phyloP scores from a whole-genome alignment of 345 rosid genomes.

The Salix exigua region DNA sequence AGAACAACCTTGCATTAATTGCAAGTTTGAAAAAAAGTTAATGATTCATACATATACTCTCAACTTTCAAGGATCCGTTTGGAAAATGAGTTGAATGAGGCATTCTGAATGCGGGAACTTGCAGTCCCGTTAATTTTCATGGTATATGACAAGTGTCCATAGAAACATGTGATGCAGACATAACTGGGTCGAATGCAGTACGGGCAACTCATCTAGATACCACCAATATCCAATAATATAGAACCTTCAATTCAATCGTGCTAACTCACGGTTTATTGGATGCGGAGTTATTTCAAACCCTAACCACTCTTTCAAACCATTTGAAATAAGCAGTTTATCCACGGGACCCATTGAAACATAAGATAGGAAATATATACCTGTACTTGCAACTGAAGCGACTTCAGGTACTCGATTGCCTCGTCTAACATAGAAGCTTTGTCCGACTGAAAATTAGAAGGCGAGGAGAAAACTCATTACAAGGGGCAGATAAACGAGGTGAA shows the following conservation, averaged over 20 bases:
- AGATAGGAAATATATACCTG: conserved; percentile 40
- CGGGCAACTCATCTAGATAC: not conserved
- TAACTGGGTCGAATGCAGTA: not conserved
- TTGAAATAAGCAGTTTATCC: no score
- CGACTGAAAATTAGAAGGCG: conserved; percentile 40
- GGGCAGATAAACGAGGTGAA: not conserved
- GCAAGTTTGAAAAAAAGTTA: not conserved
- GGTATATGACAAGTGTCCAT: no score
- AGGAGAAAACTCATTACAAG: not conserved
- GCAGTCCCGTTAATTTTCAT: no score
- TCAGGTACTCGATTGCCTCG: conserved; percentile 86
- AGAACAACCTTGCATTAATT: not conserved
- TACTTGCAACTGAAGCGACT: conserved; percentile 88
- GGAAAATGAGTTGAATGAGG: not conserved
- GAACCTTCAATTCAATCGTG: not conserved
- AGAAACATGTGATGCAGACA: not conserved
- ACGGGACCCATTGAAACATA: not conserved
- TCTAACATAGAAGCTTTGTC: conserved; percentile 95
- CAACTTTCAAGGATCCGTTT: not conserved
- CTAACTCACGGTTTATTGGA: not conserved
- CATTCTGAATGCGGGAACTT: not conserved
- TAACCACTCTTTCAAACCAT: no score
- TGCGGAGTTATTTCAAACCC: not conserved
- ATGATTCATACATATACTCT: not conserved
- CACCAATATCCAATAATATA: not conserved